These are phyloP conservation scores for Backusella psychrophila DNA, from an alignment of 192 early-diverging fungal genomes.

Conservation along the genomic window DNA sequence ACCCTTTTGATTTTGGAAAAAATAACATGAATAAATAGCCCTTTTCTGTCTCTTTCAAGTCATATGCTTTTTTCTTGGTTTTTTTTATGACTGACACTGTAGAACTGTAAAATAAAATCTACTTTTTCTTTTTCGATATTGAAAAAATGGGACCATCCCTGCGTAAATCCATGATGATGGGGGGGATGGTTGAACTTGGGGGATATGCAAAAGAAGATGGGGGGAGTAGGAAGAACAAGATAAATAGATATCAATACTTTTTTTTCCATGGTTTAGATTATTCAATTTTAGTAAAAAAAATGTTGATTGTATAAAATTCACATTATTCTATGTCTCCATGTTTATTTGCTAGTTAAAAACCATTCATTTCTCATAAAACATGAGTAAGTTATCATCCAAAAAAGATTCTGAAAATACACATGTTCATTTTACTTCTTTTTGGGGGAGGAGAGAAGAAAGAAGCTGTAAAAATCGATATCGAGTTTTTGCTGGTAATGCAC, in stretches of 20 bases:
- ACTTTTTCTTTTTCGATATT: neutral
- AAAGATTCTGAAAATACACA: neutral
- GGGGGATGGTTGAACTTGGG: neutral
- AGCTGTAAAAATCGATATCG: neutral
- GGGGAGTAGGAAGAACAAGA: neutral
- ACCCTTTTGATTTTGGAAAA: neutral
- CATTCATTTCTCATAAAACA: neutral
- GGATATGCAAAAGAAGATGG: neutral
- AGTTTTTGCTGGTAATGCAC: conserved; percentile 3
- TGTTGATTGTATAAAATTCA: neutral
- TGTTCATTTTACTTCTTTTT: neutral
- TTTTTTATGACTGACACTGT: neutral
- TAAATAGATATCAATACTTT: neutral
- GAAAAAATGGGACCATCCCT: neutral
- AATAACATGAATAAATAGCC: neutral
- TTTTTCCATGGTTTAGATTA: neutral
- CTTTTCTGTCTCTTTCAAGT: neutral
- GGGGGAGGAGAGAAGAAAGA: neutral
- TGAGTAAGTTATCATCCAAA: neutral
- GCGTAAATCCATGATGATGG: neutral
- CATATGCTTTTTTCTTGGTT: neutral
- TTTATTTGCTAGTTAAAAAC: neutral
- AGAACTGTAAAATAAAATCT: neutral
- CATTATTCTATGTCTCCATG: neutral
- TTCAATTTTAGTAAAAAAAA: neutral